Percentiles rank a stretch among this genome's conserved stretches.
Evolutionary conservation across 179 eudicot species (phyloP).

Genomic region (Patellifolia procumbens): DNA sequence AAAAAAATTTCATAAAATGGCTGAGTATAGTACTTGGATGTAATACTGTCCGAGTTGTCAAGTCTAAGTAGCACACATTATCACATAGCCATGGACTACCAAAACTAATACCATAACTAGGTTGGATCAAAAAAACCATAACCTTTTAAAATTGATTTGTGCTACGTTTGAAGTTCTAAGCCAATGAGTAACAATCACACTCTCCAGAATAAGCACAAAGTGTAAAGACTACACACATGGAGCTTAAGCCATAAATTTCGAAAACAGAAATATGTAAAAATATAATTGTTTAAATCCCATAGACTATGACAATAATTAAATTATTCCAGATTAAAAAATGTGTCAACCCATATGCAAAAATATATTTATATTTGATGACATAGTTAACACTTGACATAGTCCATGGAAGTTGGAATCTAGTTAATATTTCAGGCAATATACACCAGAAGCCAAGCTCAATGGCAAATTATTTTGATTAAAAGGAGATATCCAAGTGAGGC

Average conservation of each 20-base stretch:
- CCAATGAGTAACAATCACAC: neutral
- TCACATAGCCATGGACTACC: neutral
- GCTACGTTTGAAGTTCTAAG: neutral
- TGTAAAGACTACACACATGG: too few relatives aligned
- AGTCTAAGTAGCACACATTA: neutral
- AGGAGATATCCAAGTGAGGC: conserved; percentile 13
- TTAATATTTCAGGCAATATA: conserved; percentile 7
- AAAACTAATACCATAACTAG: neutral
- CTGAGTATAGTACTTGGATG: neutral
- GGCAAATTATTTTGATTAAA: neutral
- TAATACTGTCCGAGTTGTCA: neutral
- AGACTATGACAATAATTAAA: neutral
- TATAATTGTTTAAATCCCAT: neutral
- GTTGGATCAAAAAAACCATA: neutral
- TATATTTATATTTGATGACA: too few relatives aligned
- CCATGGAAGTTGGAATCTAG: neutral
- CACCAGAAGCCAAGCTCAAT: conserved; percentile 16
- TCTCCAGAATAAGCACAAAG: too few relatives aligned
- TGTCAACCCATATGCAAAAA: neutral
- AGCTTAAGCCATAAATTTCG: neutral
- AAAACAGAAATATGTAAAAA: neutral
- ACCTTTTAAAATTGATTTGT: neutral
- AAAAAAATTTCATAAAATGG: neutral
- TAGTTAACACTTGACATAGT: neutral
- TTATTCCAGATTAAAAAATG: neutral